A percentile compares a stretch with the other conserved stretches of the same genome.
phyloP scores from a whole-genome alignment of 1,284 basidiomycete genomes.

The Tausonia pullulans region DNA sequence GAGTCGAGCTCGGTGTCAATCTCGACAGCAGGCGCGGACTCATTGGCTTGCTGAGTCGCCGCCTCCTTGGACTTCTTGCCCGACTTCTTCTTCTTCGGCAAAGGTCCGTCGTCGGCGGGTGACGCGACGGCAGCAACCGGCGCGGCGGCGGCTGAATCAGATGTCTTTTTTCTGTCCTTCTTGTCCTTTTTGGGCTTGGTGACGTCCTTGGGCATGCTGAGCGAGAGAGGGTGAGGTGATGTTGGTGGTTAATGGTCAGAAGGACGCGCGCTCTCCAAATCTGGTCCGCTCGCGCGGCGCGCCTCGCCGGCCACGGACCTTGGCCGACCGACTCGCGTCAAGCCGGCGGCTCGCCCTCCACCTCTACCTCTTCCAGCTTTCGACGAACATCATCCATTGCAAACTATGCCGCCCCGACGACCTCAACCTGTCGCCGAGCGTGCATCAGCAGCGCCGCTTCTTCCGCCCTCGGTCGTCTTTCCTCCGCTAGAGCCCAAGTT shows the following conservation, averaged over 20 bases:
- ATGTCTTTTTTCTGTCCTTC: not conserved
- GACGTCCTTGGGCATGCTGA: slow-evolving; percentile 13
- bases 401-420: too few relatives aligned
- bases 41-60: not conserved
- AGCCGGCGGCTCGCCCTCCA: too few relatives aligned
- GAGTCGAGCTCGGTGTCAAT: slow-evolving; percentile 32
- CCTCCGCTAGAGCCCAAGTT: slow-evolving; percentile 27
- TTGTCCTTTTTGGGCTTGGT: slow-evolving; percentile 20
- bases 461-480: slow-evolving; percentile 10
- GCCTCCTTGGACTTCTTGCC: slow-evolving; percentile 20
- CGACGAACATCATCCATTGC: too few relatives aligned
- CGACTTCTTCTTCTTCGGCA: slow-evolving; percentile 19
- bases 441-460: not conserved
- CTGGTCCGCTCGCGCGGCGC: too few relatives aligned
- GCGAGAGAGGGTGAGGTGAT: not conserved
- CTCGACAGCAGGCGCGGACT: slow-evolving; percentile 7
- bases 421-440: too few relatives aligned
- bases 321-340: too few relatives aligned
- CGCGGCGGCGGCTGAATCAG: not conserved
- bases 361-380: too few relatives aligned
- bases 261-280: not conserved
- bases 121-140: not conserved
- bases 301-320: too few relatives aligned
- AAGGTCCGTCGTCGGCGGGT: not conserved
- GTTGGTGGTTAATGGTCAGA: not conserved